phyloP scores from a whole-genome alignment of 1,139 yeast species.

The Yamadazyma songkhlaensis region DNA sequence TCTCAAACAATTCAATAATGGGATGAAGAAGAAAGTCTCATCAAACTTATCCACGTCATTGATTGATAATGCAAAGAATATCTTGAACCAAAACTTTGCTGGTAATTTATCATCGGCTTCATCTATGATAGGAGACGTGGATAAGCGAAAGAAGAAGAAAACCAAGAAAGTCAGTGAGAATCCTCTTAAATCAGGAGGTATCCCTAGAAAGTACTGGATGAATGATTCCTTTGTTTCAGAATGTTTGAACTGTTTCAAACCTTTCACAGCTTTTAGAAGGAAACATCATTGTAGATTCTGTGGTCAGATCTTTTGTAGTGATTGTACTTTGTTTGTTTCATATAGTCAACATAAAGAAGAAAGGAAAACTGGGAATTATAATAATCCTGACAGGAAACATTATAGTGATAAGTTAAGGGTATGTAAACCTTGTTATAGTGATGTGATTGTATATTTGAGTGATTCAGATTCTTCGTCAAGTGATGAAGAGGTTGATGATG shows the following conservation, averaged over 20 bases:
- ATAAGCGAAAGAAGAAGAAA: conserved; percentile 23
- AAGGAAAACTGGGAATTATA: conserved; percentile 27
- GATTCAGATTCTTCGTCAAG: conserved; percentile 50
- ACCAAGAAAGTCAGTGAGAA: conserved; percentile 42
- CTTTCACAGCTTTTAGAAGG: conserved; percentile 76
- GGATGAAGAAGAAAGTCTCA: conserved; percentile 25
- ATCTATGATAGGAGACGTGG: conserved; percentile 19
- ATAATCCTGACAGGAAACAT: conserved; percentile 18
- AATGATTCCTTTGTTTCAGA: conserved; percentile 83
- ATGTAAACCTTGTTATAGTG: conserved; percentile 74
- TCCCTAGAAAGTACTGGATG: conserved; percentile 84
- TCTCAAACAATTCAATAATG: conserved; percentile 18
- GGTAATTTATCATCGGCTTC: conserved; percentile 34
- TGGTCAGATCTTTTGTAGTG: conserved; percentile 90
- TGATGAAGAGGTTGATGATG: conserved; percentile 17
- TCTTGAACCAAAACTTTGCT: conserved; percentile 29
- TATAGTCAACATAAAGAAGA: conserved; percentile 65
- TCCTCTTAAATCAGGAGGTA: conserved; percentile 47
- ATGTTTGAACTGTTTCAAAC: conserved; percentile 72
- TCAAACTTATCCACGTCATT: conserved; percentile 33
- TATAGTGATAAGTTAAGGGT: conserved; percentile 73
- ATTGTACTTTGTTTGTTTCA: conserved; percentile 77
- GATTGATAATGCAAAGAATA: conserved; percentile 39
- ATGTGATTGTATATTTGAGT: conserved; percentile 62
- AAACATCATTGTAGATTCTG: conserved; percentile 95